These are phyloP conservation scores for Hypoxylon lenormandii DNA, from an alignment of 495 filamentous ascomycete species.

Conservation along the genomic window DNA sequence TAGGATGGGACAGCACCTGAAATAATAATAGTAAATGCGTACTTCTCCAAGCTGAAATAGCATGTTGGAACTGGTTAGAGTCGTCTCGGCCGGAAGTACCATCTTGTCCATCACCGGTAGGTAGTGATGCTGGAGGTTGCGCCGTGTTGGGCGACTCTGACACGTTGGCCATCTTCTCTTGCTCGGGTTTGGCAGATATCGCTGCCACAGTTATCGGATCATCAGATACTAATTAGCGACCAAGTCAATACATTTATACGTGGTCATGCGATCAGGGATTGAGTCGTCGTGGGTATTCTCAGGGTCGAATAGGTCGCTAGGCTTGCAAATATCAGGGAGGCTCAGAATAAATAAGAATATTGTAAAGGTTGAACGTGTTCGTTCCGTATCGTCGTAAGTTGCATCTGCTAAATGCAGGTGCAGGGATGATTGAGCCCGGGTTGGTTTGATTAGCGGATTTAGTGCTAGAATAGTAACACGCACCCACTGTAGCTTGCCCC, in stretches of 20 bases:
- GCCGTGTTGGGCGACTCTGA: slow-evolving; percentile 38
- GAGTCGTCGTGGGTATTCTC: not conserved
- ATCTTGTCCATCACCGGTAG: slow-evolving; percentile 29
- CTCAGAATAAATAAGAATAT: slow-evolving; percentile 16
- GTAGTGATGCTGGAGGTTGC: slow-evolving; percentile 37
- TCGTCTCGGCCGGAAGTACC: slow-evolving; percentile 58
- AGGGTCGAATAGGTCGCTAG: slow-evolving; percentile 3
- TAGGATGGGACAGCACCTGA: slow-evolving; percentile 43
- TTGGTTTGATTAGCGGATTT: slow-evolving; percentile 33
- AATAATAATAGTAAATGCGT: slow-evolving; percentile 45
- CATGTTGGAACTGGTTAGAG: slow-evolving; percentile 92
- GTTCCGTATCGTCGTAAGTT: slow-evolving; percentile 29
- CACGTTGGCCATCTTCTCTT: slow-evolving; percentile 31
- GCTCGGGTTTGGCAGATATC: slow-evolving; percentile 40
- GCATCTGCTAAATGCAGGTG: slow-evolving; percentile 36
- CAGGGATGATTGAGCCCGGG: slow-evolving; percentile 33
- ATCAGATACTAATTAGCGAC: slow-evolving; percentile 36
- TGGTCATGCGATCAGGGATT: not conserved
- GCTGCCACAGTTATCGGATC: slow-evolving; percentile 47
- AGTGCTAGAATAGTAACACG: slow-evolving; percentile 19
- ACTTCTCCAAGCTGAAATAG: slow-evolving; percentile 98
- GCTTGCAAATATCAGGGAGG: not conserved
- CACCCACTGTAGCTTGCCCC: slow-evolving; percentile 33
- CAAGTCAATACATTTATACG: slow-evolving; percentile 7
- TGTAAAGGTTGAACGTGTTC: slow-evolving; percentile 47